A percentile compares a stretch with the other conserved stretches of the same genome.
These are phyloP conservation scores for Camellia lanceoleosa DNA, from an alignment of 148 eudicot genomes.

Conservation along the genomic window DNA sequence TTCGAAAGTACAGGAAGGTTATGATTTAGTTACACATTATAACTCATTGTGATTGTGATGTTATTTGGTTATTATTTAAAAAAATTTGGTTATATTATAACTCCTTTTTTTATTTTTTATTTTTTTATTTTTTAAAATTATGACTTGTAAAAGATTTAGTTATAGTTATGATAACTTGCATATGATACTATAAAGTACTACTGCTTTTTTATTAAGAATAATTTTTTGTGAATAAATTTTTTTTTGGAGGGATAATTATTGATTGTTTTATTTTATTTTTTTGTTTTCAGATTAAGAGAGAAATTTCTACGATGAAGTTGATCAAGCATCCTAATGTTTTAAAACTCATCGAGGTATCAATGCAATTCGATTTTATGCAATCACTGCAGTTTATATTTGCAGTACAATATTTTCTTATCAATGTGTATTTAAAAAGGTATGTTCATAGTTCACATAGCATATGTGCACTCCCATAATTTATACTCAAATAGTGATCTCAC, in stretches of 20 bases:
- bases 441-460: neutral
- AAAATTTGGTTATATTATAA: too few species aligned
- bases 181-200: too few species aligned
- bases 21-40: too few species aligned
- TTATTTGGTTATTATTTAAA: too few species aligned
- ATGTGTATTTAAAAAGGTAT: neutral
- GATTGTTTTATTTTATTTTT: neutral
- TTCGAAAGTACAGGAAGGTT: too few species aligned
- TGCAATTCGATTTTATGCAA: neutral
- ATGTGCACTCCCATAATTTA: neutral
- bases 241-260: neutral
- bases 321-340: slow-evolving; percentile 87
- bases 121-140: too few species aligned
- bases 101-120: too few species aligned
- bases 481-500: too few species aligned
- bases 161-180: too few species aligned
- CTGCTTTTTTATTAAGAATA: neutral
- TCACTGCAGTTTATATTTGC: neutral
- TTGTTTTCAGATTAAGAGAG: slow-evolving; percentile 65
- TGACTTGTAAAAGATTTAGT: too few species aligned
- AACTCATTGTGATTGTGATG: too few species aligned
- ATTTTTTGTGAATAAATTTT: neutral
- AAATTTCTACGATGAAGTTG: slow-evolving; percentile 81
- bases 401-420: neutral
- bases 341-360: slow-evolving; percentile 60